Conservation (phyloP, 352 stramenopile genomes). For the Phytophthora colocasiae region DNA sequence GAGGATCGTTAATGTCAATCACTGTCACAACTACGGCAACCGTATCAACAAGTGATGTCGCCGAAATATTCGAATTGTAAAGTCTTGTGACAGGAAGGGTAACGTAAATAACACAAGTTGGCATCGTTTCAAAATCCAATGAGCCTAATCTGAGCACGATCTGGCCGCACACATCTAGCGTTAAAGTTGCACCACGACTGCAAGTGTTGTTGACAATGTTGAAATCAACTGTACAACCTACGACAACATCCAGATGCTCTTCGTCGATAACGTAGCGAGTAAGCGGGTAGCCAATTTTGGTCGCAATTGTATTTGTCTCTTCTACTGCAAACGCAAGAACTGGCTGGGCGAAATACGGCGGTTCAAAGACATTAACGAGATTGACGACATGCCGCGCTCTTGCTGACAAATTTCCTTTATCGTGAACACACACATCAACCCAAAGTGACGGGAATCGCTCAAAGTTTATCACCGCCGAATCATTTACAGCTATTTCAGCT, state of each 20-base stretch:
- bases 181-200: constrained; percentile 13
- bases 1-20: constrained; percentile 34
- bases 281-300: constrained; percentile 16
- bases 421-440: constrained; percentile 60
- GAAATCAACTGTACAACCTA: constrained; percentile 25
- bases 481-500: constrained; percentile 43
- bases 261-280: constrained; percentile 29
- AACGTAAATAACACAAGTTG: constrained; percentile 29
- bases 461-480: constrained; percentile 48
- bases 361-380: constrained; percentile 62
- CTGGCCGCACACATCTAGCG: constrained; percentile 23
- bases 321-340: constrained; percentile 33
- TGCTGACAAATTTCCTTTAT: constrained; percentile 36
- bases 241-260: constrained; percentile 21
- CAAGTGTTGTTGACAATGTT: constrained; percentile 31
- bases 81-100: constrained; percentile 7
- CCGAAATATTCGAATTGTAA: constrained; percentile 21
- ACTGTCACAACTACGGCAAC: constrained; percentile 20
- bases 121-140: constrained; percentile 37
- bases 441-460: constrained; percentile 44
- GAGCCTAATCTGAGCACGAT: constrained; percentile 20
- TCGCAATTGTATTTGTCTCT: constrained; percentile 35
- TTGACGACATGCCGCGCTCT: constrained; percentile 32
- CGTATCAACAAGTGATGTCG: constrained; percentile 4
- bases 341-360: constrained; percentile 43